These are phyloP conservation scores for Gnomoniopsis sp. DNA, from an alignment of 2,329 filamentous ascomycete species.

Conservation along the genomic window DNA sequence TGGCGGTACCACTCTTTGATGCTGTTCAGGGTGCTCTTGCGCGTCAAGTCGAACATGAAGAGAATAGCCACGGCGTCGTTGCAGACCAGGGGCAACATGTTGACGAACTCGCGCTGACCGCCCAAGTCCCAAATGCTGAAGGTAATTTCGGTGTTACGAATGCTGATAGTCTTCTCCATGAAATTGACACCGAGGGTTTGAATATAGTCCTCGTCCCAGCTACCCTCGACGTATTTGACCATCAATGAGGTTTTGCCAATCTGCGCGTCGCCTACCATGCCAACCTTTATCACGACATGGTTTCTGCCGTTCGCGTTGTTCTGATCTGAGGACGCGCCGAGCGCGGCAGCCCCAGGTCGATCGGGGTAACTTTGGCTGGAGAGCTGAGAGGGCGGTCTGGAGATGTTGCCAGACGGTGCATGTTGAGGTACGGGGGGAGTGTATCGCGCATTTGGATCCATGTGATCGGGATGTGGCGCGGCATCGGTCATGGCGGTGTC, in stretches of 20 bases:
- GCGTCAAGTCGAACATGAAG: constrained; percentile 98
- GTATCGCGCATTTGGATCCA: constrained; percentile 42
- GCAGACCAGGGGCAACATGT: constrained; percentile 99
- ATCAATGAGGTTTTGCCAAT: constrained; percentile 99
- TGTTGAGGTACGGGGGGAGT: constrained; percentile 42
- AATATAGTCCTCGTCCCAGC: constrained; percentile 99
- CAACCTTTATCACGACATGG: constrained; percentile 96
- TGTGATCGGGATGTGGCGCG: constrained; percentile 29
- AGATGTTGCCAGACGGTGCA: constrained; percentile 35
- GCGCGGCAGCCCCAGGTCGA: constrained; percentile 35
- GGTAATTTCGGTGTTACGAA: constrained; percentile 98
- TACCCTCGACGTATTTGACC: constrained; percentile 99
- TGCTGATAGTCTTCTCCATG: constrained; percentile 99
- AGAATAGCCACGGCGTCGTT: constrained; percentile 98
- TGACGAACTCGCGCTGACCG: constrained; percentile 97
- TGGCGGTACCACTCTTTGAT: constrained; percentile 99
- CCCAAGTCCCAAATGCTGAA: constrained; percentile 99
- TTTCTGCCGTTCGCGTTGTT: constrained; percentile 48
- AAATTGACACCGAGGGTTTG: constrained; percentile 98
- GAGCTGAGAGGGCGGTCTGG: constrained; percentile 53
- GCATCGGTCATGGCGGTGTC: constrained; percentile 42
- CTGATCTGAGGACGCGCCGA: constrained; percentile 24
- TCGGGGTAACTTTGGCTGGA: constrained; percentile 43
- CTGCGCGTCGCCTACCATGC: constrained; percentile 98
- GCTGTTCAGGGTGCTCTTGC: constrained; percentile 97